These are phyloP conservation scores for Polytolypa hystricis DNA, from an alignment of 2,329 filamentous ascomycete genomes.

Conservation along the genomic window DNA sequence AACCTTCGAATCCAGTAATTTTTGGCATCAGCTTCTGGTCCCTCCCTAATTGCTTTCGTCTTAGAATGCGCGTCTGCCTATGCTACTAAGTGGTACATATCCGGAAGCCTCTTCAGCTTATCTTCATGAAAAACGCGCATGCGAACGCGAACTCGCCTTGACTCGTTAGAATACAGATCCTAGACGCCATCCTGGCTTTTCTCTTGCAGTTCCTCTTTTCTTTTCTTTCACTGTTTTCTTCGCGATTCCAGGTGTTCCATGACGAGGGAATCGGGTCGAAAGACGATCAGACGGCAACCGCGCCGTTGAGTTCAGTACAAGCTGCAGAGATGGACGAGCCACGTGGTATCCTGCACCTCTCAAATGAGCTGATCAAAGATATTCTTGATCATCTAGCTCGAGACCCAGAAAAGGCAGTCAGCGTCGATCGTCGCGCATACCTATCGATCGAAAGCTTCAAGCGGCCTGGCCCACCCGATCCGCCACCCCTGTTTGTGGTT, in stretches of 20 bases:
- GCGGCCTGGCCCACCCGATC: conserved; percentile 25
- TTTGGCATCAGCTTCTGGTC: too few relatives aligned
- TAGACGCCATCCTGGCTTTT: conserved; percentile 5
- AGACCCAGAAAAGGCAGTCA: conserved; percentile 41
- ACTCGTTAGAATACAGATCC: too few relatives aligned
- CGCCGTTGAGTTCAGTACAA: conserved; percentile 5
- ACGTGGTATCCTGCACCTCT: conserved; percentile 17
- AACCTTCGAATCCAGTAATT: too few relatives aligned
- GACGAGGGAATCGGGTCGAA: conserved; percentile 7
- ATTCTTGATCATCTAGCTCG: conserved; percentile 43
- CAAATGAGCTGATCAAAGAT: conserved; percentile 40
- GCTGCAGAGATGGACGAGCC: conserved; percentile 14
- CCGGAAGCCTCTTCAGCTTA: too few relatives aligned
- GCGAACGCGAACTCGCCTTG: too few relatives aligned
- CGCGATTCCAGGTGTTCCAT: conserved; percentile 5
- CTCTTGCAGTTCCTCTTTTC: conserved; percentile 6
- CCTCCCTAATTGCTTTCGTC: too few relatives aligned
- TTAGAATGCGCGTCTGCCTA: too few relatives aligned
- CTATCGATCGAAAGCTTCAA: conserved; percentile 47
- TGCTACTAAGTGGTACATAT: too few relatives aligned
- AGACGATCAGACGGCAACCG: conserved; percentile 6
- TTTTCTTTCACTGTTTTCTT: conserved; percentile 6
- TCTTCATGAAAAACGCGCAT: too few relatives aligned
- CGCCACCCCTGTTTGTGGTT: conserved; percentile 11
- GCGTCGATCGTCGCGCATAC: conserved; percentile 41